Evolutionary conservation across 495 filamentous ascomycete genomes (phyloP).

Genomic region (Neurospora sublineolata): DNA sequence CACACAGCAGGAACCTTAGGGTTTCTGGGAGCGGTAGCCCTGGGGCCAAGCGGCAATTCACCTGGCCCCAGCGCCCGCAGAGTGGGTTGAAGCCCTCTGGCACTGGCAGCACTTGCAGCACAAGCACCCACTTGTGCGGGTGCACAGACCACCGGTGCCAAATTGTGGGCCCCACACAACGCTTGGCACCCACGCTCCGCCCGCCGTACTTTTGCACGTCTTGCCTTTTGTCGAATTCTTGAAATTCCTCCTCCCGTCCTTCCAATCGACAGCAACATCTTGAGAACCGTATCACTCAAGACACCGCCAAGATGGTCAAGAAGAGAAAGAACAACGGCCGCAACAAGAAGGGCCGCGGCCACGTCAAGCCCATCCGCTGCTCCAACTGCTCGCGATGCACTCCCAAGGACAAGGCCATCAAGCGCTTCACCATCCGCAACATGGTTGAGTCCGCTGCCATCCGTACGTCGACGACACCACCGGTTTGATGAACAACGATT

Average conservation of each 20-base stretch:
- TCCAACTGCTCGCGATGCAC: slow-evolving; percentile 99
- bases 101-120: neutral
- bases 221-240: slow-evolving; percentile 14
- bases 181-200: slow-evolving; percentile 6
- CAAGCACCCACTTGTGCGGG: neutral
- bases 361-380: slow-evolving; percentile 99
- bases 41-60: slow-evolving; percentile 2
- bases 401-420: slow-evolving; percentile 99
- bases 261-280: slow-evolving; percentile 20
- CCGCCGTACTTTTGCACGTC: neutral
- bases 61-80: neutral
- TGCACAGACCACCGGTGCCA: neutral
- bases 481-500: neutral
- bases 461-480: slow-evolving; percentile 54
- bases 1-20: slow-evolving; percentile 11
- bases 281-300: slow-evolving; percentile 27
- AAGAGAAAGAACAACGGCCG: slow-evolving; percentile 99
- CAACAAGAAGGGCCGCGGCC: slow-evolving; percentile 98
- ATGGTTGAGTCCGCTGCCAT: slow-evolving; percentile 99
- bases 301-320: slow-evolving; percentile 94
- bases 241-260: slow-evolving; percentile 10
- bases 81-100: neutral
- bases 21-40: slow-evolving; percentile 17
- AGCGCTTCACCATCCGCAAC: slow-evolving; percentile 99
- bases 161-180: slow-evolving; percentile 4